Base-by-base conservation (phyloP, 108 stramenopile species). In the Pseudonitzschia delicatissima region DNA sequence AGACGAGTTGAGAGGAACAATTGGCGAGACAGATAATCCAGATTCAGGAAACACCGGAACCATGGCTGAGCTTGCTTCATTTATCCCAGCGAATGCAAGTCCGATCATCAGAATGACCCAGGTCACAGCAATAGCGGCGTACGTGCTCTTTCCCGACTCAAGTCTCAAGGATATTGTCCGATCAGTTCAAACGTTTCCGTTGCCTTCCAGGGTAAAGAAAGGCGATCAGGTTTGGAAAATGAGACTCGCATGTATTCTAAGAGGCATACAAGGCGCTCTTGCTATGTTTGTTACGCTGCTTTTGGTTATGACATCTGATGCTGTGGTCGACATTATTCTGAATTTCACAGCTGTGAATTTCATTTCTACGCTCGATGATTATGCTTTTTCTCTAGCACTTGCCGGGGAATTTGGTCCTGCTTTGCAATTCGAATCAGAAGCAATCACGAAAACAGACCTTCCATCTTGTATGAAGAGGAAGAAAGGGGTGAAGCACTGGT, bases 321-420 rank as follows among this genome's bases (percentile, higher is more conserved):
- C 48, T 25, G 49, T 51, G 8, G 15, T 66, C 7, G 49, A 27
- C 7, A 25, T 66, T n/a, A 29, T 66, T 26, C 27, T 66, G 31
- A 66, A 66, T 27, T 66, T 66, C 31, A 45, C 64, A 27, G 64
- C 64, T 8, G 8, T 66, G 11, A 18, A 31, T 21, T 66, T 66
- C 20, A 29, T 66, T 3, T 44, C 45, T 20, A 45, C n/a, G 15
- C 20, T 66, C 51, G 49, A 66, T 18, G 27, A 66, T 49, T 23
- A 28, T 36, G 28, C 18, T 15, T 66, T 66, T 51, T 17, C 26
- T 15, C 26, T 66, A 9, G 49, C 29, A 15, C 11, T 15, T 11
- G 11, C 13, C 13, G 40, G 40, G 15, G 15, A 42, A 15, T 42
- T 15, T 42, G 40, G 40, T 15, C 0, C 1, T 15, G 15, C 11